Conservation (phyloP, 2,329 filamentous ascomycete genomes). For the Pyrenophora graminea region DNA sequence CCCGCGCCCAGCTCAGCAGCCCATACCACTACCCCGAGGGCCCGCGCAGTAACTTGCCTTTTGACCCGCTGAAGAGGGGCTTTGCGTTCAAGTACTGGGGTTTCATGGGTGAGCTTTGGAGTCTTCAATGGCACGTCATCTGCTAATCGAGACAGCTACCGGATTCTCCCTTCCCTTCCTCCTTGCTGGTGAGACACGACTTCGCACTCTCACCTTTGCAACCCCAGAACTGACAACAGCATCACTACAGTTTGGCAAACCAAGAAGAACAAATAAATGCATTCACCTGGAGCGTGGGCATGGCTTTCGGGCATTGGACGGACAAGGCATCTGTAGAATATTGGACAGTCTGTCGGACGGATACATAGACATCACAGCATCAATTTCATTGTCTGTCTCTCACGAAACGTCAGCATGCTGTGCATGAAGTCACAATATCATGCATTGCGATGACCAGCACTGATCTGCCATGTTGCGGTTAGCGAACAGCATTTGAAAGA, state of each 20-base stretch:
- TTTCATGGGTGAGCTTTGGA: slow-evolving; percentile 67
- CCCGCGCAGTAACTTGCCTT: slow-evolving; percentile 90
- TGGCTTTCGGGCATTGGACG: slow-evolving; percentile 22
- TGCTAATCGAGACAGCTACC: slow-evolving; percentile 55
- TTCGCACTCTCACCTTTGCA: background rate
- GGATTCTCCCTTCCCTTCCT: slow-evolving; percentile 65
- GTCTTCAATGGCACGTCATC: slow-evolving; percentile 6
- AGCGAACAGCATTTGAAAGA: too few relatives aligned
- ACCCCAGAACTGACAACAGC: slow-evolving; percentile 24
- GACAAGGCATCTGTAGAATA: slow-evolving; percentile 40
- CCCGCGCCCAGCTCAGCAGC: slow-evolving; percentile 80
- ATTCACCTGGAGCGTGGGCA: slow-evolving; percentile 14
- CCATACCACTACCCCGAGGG: slow-evolving; percentile 99
- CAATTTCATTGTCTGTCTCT: slow-evolving; percentile 43
- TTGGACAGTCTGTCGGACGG: slow-evolving; percentile 31
- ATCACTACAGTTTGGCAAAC: slow-evolving; percentile 65
- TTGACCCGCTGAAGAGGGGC: slow-evolving; percentile 89
- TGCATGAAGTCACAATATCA: too few relatives aligned
- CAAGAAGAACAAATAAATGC: slow-evolving; percentile 60
- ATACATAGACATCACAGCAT: slow-evolving; percentile 42
- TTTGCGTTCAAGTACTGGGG: slow-evolving; percentile 84
- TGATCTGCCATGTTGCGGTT: too few relatives aligned
- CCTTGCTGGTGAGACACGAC: slow-evolving; percentile 62
- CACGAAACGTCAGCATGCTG: background rate
- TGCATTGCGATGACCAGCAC: too few relatives aligned